These are phyloP conservation scores for Clavispora asparagi DNA, from an alignment of 805 yeast genomes.

Conservation along the genomic window DNA sequence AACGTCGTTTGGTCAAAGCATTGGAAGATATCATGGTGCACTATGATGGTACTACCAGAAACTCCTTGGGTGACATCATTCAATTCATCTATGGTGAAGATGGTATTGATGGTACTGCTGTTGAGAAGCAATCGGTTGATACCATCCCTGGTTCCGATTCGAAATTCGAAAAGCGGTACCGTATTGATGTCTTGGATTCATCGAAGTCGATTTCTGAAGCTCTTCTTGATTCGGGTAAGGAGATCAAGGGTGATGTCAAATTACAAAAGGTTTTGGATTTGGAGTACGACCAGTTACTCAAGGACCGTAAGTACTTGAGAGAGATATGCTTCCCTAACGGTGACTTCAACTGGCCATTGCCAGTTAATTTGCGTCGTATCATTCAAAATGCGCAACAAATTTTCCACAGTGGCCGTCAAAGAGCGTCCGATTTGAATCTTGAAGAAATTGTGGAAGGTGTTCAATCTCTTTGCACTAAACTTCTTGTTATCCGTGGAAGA, in stretches of 20 bases:
- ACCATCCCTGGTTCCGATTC: constrained; percentile 90
- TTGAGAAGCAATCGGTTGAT: constrained; percentile 92
- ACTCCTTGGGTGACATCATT: constrained; percentile 92
- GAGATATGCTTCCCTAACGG: constrained; percentile 82
- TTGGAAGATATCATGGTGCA: constrained; percentile 96
- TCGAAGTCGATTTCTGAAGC: constrained; percentile 60
- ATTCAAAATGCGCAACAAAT: constrained; percentile 96
- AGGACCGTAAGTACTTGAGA: constrained; percentile 78
- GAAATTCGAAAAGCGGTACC: constrained; percentile 76
- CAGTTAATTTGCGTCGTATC: constrained; percentile 94
- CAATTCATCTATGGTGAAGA: constrained; percentile 98
- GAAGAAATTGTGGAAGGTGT: constrained; percentile 76
- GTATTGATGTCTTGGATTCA: constrained; percentile 78
- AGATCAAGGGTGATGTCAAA: constrained; percentile 83
- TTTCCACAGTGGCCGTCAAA: constrained; percentile 86
- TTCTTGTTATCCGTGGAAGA: constrained; percentile 79
- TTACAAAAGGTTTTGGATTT: constrained; percentile 76
- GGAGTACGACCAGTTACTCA: constrained; percentile 72
- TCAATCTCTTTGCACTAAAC: constrained; percentile 56
- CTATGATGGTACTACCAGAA: constrained; percentile 97
- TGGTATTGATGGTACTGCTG: constrained; percentile 97
- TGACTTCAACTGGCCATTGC: constrained; percentile 95
- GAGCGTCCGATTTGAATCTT: constrained; percentile 85
- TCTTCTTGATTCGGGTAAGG: constrained; percentile 81
- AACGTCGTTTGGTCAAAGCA: constrained; percentile 96